Conservation (phyloP, 1,284 basidiomycete species). For the Rhodotorula mucilaginosa region DNA sequence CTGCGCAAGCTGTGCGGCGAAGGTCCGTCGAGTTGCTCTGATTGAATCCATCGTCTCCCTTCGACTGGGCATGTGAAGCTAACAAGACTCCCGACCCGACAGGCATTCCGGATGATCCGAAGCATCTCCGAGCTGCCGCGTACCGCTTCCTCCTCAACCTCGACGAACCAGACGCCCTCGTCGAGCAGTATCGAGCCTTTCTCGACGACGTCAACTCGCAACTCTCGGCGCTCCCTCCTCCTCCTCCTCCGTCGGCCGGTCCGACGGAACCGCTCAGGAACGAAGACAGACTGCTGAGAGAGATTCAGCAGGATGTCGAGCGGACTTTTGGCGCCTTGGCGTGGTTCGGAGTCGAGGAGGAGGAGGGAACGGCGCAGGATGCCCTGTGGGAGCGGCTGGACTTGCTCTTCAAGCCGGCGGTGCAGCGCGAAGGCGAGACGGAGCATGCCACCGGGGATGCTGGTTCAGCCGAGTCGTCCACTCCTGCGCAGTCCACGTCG, state of each 20-base stretch:
- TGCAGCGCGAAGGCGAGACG: background rate
- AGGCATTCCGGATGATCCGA: slow-evolving; percentile 36
- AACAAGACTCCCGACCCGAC: background rate
- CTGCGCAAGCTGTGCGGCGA: slow-evolving; percentile 4
- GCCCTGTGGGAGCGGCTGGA: slow-evolving; percentile 23
- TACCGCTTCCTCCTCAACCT: slow-evolving; percentile 24
- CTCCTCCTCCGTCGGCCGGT: background rate
- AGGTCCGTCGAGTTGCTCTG: background rate
- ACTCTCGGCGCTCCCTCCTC: slow-evolving; percentile 4
- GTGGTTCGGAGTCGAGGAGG: slow-evolving; percentile 28
- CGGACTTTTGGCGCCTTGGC: slow-evolving; percentile 32
- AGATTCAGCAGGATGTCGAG: slow-evolving; percentile 37
- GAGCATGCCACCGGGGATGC: background rate
- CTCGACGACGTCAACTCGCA: slow-evolving; percentile 21
- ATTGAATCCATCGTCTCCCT: too few species aligned
- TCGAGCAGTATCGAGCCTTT: slow-evolving; percentile 27
- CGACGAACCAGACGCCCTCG: background rate
- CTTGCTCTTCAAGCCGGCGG: slow-evolving; percentile 9
- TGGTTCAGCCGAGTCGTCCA: background rate
- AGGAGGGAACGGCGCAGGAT: background rate
- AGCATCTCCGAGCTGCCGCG: slow-evolving; percentile 11
- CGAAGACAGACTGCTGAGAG: slow-evolving; percentile 28
- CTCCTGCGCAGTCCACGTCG: background rate
- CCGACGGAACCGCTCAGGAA: background rate
- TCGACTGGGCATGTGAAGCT: too few species aligned